Evolutionary conservation across 805 yeast genomes (phyloP).

Genomic region (Candida takata): DNA sequence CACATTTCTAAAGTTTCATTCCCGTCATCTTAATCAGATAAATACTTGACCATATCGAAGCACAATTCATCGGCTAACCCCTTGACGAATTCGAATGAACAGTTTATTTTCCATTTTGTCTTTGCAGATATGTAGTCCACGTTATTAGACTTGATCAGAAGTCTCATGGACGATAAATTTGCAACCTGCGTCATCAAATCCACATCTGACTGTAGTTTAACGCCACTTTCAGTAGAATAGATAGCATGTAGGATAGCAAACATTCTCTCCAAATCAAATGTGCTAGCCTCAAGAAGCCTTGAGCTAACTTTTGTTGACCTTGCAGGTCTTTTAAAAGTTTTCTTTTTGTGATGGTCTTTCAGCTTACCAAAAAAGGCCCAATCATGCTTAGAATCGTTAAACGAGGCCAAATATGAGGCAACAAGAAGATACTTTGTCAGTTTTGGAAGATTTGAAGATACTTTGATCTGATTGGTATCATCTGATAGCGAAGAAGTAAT

Average conservation of each 20-base stretch:
- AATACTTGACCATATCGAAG: slow-evolving; percentile 59
- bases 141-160: slow-evolving; percentile 28
- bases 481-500: slow-evolving; percentile 15
- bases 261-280: slow-evolving; percentile 72
- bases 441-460: slow-evolving; percentile 41
- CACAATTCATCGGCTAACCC: slow-evolving; percentile 56
- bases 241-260: slow-evolving; percentile 75
- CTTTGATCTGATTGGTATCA: slow-evolving; percentile 8
- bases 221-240: slow-evolving; percentile 36
- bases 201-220: slow-evolving; percentile 25
- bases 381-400: slow-evolving; percentile 63
- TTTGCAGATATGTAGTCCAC: slow-evolving; percentile 57
- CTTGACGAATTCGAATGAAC: slow-evolving; percentile 57
- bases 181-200: slow-evolving; percentile 29
- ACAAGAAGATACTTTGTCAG: slow-evolving; percentile 66
- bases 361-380: slow-evolving; percentile 61
- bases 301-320: slow-evolving; percentile 43
- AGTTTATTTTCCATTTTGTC: slow-evolving; percentile 73
- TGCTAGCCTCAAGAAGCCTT: slow-evolving; percentile 59
- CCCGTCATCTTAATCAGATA: slow-evolving; percentile 29
- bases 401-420: slow-evolving; percentile 81
- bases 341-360: slow-evolving; percentile 35
- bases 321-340: slow-evolving; percentile 31
- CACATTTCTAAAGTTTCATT: slow-evolving; percentile 4
- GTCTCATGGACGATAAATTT: slow-evolving; percentile 29